Evolutionary conservation across 2,329 filamentous ascomycete species (phyloP).

Genomic region (Talaromyces sp.): DNA sequence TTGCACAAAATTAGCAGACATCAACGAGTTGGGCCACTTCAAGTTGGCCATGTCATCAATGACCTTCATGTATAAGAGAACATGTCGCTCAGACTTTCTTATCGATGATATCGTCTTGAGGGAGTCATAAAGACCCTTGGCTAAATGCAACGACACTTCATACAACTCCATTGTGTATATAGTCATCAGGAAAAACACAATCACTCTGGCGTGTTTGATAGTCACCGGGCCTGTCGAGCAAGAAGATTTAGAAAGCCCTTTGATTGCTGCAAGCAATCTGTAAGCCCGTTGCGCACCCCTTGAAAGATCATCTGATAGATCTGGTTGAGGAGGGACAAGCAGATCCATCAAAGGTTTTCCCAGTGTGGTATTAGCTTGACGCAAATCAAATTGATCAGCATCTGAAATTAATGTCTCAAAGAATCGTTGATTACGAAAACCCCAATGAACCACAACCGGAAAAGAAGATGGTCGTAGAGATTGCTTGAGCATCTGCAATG

Average conservation of each 20-base stretch:
- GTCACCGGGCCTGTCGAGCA: slow-evolving; percentile 18
- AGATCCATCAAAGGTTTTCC: background rate
- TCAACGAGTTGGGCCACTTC: background rate
- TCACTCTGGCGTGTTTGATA: slow-evolving; percentile 14
- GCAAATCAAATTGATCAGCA: background rate
- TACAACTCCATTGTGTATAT: slow-evolving; percentile 20
- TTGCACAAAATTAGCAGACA: slow-evolving; percentile 2
- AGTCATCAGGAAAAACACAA: slow-evolving; percentile 21
- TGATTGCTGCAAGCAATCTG: slow-evolving; percentile 20
- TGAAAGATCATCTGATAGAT: slow-evolving; percentile 10
- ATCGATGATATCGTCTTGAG: slow-evolving; percentile 13
- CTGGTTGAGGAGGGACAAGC: no score
- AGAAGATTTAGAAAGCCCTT: slow-evolving; percentile 17
- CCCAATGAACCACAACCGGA: background rate
- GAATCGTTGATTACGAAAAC: background rate
- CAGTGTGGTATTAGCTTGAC: background rate
- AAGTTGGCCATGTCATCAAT: background rate
- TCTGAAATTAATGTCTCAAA: background rate
- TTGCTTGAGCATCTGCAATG: background rate
- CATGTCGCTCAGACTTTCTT: background rate
- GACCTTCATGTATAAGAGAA: background rate
- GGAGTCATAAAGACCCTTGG: slow-evolving; percentile 15
- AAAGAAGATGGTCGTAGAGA: background rate
- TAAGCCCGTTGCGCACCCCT: slow-evolving; percentile 19
- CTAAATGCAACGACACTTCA: slow-evolving; percentile 22